Evolutionary conservation across 148 eudicot genomes (phyloP), one percentile per base, ranked within the genome.

Genomic region (Chenopodium formosanum): DNA sequence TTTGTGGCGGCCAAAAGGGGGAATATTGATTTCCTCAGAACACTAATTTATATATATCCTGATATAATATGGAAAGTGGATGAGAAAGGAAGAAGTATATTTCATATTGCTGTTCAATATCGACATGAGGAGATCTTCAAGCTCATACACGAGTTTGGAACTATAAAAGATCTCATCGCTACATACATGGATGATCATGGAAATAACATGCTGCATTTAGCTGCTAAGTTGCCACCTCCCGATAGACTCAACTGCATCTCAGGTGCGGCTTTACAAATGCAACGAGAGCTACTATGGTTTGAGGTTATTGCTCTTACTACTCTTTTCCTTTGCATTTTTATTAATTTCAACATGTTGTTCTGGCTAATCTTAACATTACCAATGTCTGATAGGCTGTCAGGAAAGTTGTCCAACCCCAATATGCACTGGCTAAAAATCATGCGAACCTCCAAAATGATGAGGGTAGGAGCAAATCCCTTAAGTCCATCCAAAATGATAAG

Each of bases 241-340:
- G 65, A 82, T 40, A 67, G 81, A 4, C 78, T 82, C 16, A 77
- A 70, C 52, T 78, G 78, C 64, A 81, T 82, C 53, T 82, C 81
- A 1, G 85, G 85, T 4, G 85, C 85, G 0, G 81, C 85, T 72
- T 82, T 82, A 32, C 81, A 82, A 72, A 77, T 82, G 81, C 85
- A 82, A 82, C 70, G 63, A 0, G 85, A 82, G 50, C 50, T 82
- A 20, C 25, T 82, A 7, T 82, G 85, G 85, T 82, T 82, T 82
- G 65, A 82, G 85, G 85, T 82, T 17, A 76, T 19, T 23, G 16
- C 53, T 25, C 16, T 44, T 4, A 19, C n/a, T 80, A 47, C 50
- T 11, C 5, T 27, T 25, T 12, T 76, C 7, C 17, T 34, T 78
- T 40, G 44, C 44, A 40, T 5, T 40, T 40, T 5, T 0, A 4